Base-by-base conservation (phyloP, 2,329 filamentous ascomycete species). In the Aureobasidium melanogenum region DNA sequence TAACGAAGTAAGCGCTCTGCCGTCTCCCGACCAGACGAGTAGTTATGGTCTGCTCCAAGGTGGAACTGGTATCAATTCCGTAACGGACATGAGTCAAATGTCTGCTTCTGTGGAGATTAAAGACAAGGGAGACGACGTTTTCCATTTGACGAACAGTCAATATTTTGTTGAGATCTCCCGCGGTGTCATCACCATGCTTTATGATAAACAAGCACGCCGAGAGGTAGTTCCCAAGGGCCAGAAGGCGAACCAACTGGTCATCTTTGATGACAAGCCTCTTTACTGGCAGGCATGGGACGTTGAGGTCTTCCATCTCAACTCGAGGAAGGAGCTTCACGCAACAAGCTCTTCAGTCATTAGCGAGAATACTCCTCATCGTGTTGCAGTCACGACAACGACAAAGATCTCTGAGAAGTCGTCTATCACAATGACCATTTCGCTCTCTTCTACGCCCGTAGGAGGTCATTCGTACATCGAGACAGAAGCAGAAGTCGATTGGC, bases 241-340 rank as follows among this genome's bases (percentile, higher is more conserved):
- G 26, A 92, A 92, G 72, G 92, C 88, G 26, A 96, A 96, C 67
- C 91, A 97, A 71, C 84, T 94, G 55, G 92, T 97, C 65, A 85
- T 97, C 26, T 97, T 95, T 69, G 94, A 99, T 70, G 94, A 99
- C 76, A 97, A 97, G 76, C 92, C 92, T 24, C 82, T 97, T 26
- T 96, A 95, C 78, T 97, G 91, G 92, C 90, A 97, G 75, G 92
- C 91, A 2, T 96, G 93, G 92, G 93, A 99, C 73, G 93, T 97
- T 6, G 94, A 99, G 74, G 92, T 97, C 30, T 99, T 88, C 77
- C 94, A 99, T 69, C 83, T 97, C 28, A 86, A 95, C 60, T 94
- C 91, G 1, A 86, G 91, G 61, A 84, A 88, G 71, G 88, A 93
- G 71, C 80, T 99, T 15, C 71, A 82, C 6, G 63, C 71, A 15